phyloP scores from a whole-genome alignment of 2,329 filamentous ascomycete genomes.

The Orbilia javanica region DNA sequence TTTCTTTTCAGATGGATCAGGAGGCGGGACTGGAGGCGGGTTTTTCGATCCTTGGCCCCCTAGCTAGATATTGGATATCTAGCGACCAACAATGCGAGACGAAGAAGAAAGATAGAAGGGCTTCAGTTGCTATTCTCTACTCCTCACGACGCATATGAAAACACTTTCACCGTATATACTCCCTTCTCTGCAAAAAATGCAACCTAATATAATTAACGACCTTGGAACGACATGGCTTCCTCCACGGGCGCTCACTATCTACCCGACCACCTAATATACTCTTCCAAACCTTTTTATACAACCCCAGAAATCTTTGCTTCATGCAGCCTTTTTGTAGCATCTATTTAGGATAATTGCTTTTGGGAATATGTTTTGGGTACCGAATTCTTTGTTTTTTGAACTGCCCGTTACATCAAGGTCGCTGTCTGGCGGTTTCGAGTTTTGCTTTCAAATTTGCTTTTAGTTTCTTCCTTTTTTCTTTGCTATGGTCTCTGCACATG shows the following conservation, averaged over 20 bases:
- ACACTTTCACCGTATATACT: slow-evolving; percentile 47
- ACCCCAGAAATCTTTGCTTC: neutral
- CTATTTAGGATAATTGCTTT: neutral
- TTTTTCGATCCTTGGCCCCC: slow-evolving; percentile 53
- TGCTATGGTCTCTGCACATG: neutral
- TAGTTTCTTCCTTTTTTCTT: neutral
- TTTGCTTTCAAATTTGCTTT: neutral
- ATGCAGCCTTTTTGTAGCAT: neutral
- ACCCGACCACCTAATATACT: neutral
- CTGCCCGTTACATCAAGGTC: neutral
- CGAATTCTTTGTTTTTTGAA: neutral
- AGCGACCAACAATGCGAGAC: neutral
- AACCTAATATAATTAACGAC: slow-evolving; percentile 30
- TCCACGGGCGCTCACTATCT: neutral
- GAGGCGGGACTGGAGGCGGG: neutral
- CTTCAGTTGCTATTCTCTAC: slow-evolving; percentile 33
- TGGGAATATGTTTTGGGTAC: slow-evolving; percentile 9
- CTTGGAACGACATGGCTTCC: neutral
- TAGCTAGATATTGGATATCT: slow-evolving; percentile 25
- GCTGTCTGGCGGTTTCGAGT: neutral
- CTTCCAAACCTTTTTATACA: neutral
- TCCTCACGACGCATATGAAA: slow-evolving; percentile 51
- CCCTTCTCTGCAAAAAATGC: slow-evolving; percentile 25
- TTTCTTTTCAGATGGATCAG: slow-evolving; percentile 36
- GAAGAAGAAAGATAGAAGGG: slow-evolving; percentile 8